A percentile compares a stretch with the other conserved stretches of the same genome.
phyloP scores from a whole-genome alignment of 169 alveolate species.

The Plasmodium reichenowi region DNA sequence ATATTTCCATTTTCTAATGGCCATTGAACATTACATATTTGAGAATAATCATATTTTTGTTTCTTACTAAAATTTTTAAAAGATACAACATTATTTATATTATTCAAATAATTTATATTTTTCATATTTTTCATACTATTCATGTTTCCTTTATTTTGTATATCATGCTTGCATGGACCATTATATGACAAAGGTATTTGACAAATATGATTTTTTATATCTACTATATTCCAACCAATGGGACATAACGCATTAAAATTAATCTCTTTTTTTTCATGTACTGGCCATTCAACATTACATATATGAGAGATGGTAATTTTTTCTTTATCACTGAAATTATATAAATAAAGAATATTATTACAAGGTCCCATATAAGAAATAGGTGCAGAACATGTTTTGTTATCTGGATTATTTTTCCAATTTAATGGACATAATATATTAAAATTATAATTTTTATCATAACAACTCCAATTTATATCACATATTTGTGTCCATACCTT shows the following conservation, averaged over 20 bases:
- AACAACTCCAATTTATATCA: constrained; percentile 83
- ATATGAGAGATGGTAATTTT: constrained; percentile 13
- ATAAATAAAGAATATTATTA: constrained; percentile 33
- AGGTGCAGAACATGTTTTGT: constrained; percentile 79
- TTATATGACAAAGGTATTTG: constrained; percentile 37
- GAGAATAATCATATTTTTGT: constrained; percentile 36
- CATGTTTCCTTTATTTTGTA: no score
- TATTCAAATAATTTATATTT: no score
- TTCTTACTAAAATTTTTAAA: constrained; percentile 49
- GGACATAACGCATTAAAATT: constrained; percentile 48
- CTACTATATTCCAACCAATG: constrained; percentile 46
- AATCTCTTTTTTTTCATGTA: constrained; percentile 1
- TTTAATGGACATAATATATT: constrained; percentile 31
- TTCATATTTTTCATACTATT: no score
- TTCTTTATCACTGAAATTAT: constrained; percentile 51
- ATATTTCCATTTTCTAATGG: not conserved
- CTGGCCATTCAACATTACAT: constrained; percentile 79
- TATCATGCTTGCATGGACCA: constrained; percentile 68
- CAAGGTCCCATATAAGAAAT: constrained; percentile 82
- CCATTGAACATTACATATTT: constrained; percentile 62
- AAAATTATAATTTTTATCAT: constrained; percentile 22
- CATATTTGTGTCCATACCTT: constrained; percentile 78
- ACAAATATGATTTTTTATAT: constrained; percentile 15
- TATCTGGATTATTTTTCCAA: constrained; percentile 78
- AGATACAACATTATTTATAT: constrained; percentile 10